Evolutionary conservation across 495 filamentous ascomycete genomes (phyloP).

Genomic region (Tuber borchii): DNA sequence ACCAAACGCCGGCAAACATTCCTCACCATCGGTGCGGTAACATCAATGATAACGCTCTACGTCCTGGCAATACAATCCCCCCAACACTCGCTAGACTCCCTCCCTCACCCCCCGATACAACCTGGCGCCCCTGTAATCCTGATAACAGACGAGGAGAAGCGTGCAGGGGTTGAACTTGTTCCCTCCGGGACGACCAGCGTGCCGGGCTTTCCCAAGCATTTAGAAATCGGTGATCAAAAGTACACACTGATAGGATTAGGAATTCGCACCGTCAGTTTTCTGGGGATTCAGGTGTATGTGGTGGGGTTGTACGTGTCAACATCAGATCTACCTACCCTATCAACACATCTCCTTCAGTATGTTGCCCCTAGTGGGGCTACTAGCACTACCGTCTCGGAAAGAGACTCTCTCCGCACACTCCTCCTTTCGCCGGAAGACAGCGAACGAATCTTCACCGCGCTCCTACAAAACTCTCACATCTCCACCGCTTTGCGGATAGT

Average conservation of each 20-base stretch:
- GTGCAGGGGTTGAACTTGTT: slow-evolving; percentile 49
- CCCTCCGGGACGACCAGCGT: slow-evolving; percentile 74
- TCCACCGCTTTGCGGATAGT: slow-evolving; percentile 61
- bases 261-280: slow-evolving; percentile 78
- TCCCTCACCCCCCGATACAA: slow-evolving; percentile 12
- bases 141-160: slow-evolving; percentile 50
- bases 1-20: slow-evolving; percentile 47
- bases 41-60: slow-evolving; percentile 49
- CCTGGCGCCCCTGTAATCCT: slow-evolving; percentile 37
- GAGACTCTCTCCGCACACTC: slow-evolving; percentile 2
- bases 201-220: slow-evolving; percentile 69
- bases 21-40: slow-evolving; percentile 47
- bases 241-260: slow-evolving; percentile 85
- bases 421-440: not conserved
- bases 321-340: slow-evolving; percentile 59
- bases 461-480: not conserved
- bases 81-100: slow-evolving; percentile 45
- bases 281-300: slow-evolving; percentile 90
- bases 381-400: slow-evolving; percentile 35
- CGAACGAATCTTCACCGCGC: not conserved
- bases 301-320: slow-evolving; percentile 84
- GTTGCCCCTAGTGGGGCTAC: slow-evolving; percentile 39
- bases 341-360: slow-evolving; percentile 50
- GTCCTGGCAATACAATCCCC: slow-evolving; percentile 41
- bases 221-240: slow-evolving; percentile 54